Evolutionary conservation across 1,284 basidiomycete species (phyloP).

Genomic region (Ustilago trichophora): DNA sequence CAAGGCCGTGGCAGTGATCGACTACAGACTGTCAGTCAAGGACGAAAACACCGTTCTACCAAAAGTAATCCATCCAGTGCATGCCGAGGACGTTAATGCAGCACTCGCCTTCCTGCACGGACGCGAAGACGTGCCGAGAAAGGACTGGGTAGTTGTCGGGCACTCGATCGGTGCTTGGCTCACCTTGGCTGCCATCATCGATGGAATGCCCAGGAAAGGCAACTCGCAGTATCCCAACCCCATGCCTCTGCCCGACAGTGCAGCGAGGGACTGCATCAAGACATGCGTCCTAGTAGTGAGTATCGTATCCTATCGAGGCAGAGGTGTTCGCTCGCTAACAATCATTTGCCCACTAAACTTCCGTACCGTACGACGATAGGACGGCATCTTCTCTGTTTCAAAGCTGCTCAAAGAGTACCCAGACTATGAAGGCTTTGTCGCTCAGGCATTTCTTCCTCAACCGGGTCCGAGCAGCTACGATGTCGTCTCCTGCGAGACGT

Average conservation of each 20-base stretch:
- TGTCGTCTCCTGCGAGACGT: constrained; percentile 27
- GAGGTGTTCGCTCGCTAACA: no score
- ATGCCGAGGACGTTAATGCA: constrained; percentile 31
- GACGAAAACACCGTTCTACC: constrained; percentile 12
- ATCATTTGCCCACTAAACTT: no score
- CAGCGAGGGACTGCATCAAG: constrained; percentile 10
- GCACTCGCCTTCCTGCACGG: constrained; percentile 23
- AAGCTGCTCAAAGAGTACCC: constrained; percentile 36
- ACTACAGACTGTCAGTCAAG: constrained; percentile 39
- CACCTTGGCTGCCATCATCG: constrained; percentile 21
- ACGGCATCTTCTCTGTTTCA: constrained; percentile 32
- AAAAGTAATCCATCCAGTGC: constrained; percentile 26
- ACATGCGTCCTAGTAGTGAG: constrained; percentile 39
- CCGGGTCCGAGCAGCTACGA: constrained; percentile 31
- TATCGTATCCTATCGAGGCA: no score
- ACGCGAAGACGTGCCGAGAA: constrained; percentile 8
- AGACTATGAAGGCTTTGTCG: constrained; percentile 40
- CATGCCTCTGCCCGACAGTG: constrained; percentile 12
- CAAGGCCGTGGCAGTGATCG: constrained; percentile 38
- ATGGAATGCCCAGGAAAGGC: not conserved
- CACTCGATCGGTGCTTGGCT: constrained; percentile 49
- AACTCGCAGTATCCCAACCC: constrained; percentile 8
- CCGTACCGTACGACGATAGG: constrained; percentile 13
- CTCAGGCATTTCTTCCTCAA: constrained; percentile 37
- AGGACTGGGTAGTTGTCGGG: constrained; percentile 26